Percentiles rank a stretch among this genome's conserved stretches.
These are phyloP conservation scores for Ceratocystis alfenasii DNA, from an alignment of 2,329 filamentous ascomycete genomes.

Conservation along the genomic window DNA sequence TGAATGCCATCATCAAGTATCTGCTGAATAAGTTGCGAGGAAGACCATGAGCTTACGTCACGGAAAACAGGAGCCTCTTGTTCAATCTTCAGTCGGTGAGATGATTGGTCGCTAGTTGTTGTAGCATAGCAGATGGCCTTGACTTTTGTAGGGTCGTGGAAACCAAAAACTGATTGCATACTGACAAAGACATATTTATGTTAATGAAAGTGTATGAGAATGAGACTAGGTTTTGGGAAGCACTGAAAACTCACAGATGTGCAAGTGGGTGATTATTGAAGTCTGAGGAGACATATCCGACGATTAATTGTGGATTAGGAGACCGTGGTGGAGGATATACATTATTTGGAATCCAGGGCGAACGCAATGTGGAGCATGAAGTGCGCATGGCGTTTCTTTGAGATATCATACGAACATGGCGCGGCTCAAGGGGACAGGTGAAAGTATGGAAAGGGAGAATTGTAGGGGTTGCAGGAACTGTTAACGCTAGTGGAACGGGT, in stretches of 20 bases:
- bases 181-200: conserved; percentile 28
- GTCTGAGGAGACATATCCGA: conserved; percentile 94
- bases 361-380: conserved; percentile 74
- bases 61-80: conserved; percentile 80
- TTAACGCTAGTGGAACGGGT: conserved; percentile 57
- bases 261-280: conserved; percentile 98
- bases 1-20: conserved; percentile 83
- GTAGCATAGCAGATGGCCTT: conserved; percentile 94
- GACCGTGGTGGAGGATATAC: conserved; percentile 80
- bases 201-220: neutral
- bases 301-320: conserved; percentile 69
- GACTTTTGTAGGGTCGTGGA: conserved; percentile 62
- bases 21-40: conserved; percentile 72
- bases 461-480: conserved; percentile 78
- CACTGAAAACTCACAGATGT: conserved; percentile 49
- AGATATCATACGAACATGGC: conserved; percentile 85
- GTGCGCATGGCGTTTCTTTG: conserved; percentile 90
- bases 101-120: conserved; percentile 75
- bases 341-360: conserved; percentile 70
- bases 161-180: conserved; percentile 97
- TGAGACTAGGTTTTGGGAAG: neutral
- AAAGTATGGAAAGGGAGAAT: conserved; percentile 97
- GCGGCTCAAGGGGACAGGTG: conserved; percentile 82
- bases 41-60: conserved; percentile 76
- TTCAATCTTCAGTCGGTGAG: conserved; percentile 87